Percentiles rank a stretch among this genome's conserved stretches.
These are phyloP conservation scores for Trametes hirsuta DNA, from an alignment of 1,284 basidiomycete species.

Conservation along the genomic window DNA sequence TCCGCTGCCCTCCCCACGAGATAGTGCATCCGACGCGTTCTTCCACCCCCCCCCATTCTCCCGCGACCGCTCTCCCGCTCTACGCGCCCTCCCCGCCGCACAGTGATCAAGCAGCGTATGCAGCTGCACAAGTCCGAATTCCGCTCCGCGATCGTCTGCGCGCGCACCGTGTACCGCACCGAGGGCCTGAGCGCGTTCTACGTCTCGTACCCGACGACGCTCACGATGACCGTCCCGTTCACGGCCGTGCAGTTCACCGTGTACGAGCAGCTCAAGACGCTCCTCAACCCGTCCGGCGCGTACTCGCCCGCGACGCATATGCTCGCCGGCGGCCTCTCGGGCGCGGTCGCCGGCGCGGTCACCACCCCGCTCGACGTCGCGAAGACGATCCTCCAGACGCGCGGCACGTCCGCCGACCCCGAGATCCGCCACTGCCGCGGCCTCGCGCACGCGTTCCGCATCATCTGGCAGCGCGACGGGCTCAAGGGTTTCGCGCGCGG, in stretches of 20 bases:
- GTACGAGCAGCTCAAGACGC: constrained; percentile 91
- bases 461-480: constrained; percentile 90
- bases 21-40: constrained; percentile 15
- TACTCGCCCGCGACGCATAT: constrained; percentile 96
- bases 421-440: constrained; percentile 86
- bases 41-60: background rate
- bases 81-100: constrained; percentile 21
- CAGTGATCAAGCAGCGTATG: constrained; percentile 99
- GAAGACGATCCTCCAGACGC: constrained; percentile 95
- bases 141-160: constrained; percentile 83
- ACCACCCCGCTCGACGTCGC: constrained; percentile 99
- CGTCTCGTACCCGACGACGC: constrained; percentile 97
- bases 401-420: constrained; percentile 81
- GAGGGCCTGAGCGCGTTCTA: constrained; percentile 96
- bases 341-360: constrained; percentile 92
- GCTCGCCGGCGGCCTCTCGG: constrained; percentile 88
- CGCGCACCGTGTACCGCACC: constrained; percentile 78
- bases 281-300: constrained; percentile 83
- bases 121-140: constrained; percentile 93
- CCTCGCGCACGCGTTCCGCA: constrained; percentile 87
- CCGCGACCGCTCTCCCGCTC: background rate
- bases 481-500: constrained; percentile 87
- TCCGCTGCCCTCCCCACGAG: constrained; percentile 7
- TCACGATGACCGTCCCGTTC: constrained; percentile 97
- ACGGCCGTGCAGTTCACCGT: constrained; percentile 98